A percentile compares a stretch with the other conserved stretches of the same genome.
phyloP scores from a whole-genome alignment of 2,329 filamentous ascomycete species.

The Beauveria sp. region DNA sequence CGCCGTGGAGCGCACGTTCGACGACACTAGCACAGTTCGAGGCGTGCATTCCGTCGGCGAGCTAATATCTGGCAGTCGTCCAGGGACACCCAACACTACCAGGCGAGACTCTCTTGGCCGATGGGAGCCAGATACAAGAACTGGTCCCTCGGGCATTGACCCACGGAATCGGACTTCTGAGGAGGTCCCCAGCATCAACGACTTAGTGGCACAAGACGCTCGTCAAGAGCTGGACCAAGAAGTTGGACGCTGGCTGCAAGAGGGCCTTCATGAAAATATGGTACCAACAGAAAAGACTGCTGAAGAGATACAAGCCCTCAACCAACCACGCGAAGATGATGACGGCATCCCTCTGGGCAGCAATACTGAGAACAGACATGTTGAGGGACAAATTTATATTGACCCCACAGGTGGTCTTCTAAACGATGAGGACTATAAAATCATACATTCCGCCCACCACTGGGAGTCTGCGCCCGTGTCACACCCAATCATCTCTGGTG shows the following conservation, averaged over 20 bases:
- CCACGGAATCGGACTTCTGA: slow-evolving; percentile 36
- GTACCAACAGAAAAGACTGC: slow-evolving; percentile 20
- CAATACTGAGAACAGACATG: slow-evolving; percentile 42
- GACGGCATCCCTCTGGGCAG: slow-evolving; percentile 38
- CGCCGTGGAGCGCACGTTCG: slow-evolving; percentile 33
- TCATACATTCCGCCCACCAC: slow-evolving; percentile 39
- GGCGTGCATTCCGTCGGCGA: slow-evolving; percentile 34
- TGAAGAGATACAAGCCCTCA: slow-evolving; percentile 18
- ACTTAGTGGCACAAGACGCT: slow-evolving; percentile 35
- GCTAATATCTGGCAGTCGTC: slow-evolving; percentile 23
- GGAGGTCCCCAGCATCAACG: slow-evolving; percentile 40
- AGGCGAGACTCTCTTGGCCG: slow-evolving; percentile 32
- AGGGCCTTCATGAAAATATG: slow-evolving; percentile 23
- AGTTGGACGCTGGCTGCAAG: slow-evolving; percentile 44
- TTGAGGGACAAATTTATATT: slow-evolving; percentile 44
- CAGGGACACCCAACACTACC: slow-evolving; percentile 17
- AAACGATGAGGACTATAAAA: slow-evolving; percentile 38
- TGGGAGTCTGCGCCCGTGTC: slow-evolving; percentile 44
- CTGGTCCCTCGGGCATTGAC: slow-evolving; percentile 39
- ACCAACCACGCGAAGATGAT: slow-evolving; percentile 25
- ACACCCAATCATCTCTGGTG: slow-evolving; percentile 33
- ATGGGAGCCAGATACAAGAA: slow-evolving; percentile 32
- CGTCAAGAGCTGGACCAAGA: slow-evolving; percentile 39
- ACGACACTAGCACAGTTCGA: slow-evolving; percentile 28
- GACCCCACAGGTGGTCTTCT: slow-evolving; percentile 33